phyloP scores from a whole-genome alignment of 2,329 filamentous ascomycete species.

The Beauveria sp. region DNA sequence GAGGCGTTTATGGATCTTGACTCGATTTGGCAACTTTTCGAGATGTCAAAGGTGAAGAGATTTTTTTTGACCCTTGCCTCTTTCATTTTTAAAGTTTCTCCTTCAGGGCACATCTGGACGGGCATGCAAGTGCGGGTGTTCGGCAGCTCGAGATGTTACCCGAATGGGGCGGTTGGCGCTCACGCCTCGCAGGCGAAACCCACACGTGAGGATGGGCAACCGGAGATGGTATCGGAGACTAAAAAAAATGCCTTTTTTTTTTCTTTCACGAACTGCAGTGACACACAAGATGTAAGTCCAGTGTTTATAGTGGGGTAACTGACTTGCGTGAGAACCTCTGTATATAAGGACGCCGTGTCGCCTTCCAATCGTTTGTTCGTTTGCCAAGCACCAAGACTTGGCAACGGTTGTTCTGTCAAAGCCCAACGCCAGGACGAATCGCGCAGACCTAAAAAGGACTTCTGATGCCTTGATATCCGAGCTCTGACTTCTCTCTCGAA shows the following conservation, averaged over 20 bases:
- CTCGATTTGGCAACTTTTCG: constrained; percentile 8
- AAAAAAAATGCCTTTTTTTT: background rate
- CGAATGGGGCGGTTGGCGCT: constrained; percentile 7
- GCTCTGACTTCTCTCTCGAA: too few relatives aligned
- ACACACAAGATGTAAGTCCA: background rate
- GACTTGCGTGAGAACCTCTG: background rate
- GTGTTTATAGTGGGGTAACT: background rate
- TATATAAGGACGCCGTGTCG: background rate
- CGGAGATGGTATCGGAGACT: background rate
- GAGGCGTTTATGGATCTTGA: constrained; percentile 1
- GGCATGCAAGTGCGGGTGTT: background rate
- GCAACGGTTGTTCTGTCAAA: too few relatives aligned
- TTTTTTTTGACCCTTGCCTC: background rate
- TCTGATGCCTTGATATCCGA: background rate
- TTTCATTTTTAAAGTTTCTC: background rate
- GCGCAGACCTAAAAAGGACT: too few relatives aligned
- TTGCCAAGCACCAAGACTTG: background rate
- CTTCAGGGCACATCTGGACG: background rate
- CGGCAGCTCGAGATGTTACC: background rate
- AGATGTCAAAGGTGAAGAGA: background rate
- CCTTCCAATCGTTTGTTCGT: background rate
- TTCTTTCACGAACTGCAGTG: background rate
- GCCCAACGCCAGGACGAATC: too few relatives aligned
- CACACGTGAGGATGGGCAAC: too few relatives aligned
- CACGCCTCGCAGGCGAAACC: background rate